A percentile compares a stretch with the other conserved stretches of the same genome.
These are phyloP conservation scores for Cantharellus anzutake DNA, from an alignment of 768 basidiomycete genomes.

Conservation along the genomic window DNA sequence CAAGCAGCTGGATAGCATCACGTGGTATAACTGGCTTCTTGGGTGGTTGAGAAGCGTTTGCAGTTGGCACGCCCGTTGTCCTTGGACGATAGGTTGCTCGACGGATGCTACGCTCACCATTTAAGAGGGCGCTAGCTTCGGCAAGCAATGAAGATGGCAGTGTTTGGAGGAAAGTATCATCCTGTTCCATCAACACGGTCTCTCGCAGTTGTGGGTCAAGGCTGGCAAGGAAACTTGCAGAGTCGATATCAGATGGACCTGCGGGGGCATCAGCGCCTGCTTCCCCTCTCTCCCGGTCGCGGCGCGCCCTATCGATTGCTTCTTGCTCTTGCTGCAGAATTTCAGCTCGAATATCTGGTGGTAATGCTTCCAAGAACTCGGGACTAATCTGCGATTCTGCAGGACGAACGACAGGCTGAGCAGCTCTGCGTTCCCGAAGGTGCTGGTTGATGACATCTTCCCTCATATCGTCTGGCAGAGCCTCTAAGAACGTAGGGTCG, in stretches of 20 bases:
- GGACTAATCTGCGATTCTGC: constrained; percentile 77
- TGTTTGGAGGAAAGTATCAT: constrained; percentile 64
- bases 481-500: constrained; percentile 94
- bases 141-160: constrained; percentile 75
- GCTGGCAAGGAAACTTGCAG: constrained; percentile 80
- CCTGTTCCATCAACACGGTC: constrained; percentile 78
- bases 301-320: constrained; percentile 56
- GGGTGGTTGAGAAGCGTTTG: background rate
- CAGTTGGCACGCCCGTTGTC: constrained; percentile 1
- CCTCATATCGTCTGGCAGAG: constrained; percentile 94
- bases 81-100: background rate
- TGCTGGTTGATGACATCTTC: constrained; percentile 97
- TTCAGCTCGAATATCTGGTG: constrained; percentile 90
- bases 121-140: constrained; percentile 58
- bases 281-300: constrained; percentile 22
- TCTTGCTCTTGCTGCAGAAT: constrained; percentile 74
- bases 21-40: constrained; percentile 30
- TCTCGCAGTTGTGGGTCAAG: constrained; percentile 79
- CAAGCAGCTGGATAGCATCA: constrained; percentile 85
- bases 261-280: constrained; percentile 14
- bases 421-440: constrained; percentile 74
- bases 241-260: constrained; percentile 55
- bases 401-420: constrained; percentile 44
- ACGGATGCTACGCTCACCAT: constrained; percentile 20
- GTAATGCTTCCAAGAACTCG: constrained; percentile 91